Base-by-base conservation (phyloP, 2,329 filamentous ascomycete genomes). In the Periconia macrospinosa region DNA sequence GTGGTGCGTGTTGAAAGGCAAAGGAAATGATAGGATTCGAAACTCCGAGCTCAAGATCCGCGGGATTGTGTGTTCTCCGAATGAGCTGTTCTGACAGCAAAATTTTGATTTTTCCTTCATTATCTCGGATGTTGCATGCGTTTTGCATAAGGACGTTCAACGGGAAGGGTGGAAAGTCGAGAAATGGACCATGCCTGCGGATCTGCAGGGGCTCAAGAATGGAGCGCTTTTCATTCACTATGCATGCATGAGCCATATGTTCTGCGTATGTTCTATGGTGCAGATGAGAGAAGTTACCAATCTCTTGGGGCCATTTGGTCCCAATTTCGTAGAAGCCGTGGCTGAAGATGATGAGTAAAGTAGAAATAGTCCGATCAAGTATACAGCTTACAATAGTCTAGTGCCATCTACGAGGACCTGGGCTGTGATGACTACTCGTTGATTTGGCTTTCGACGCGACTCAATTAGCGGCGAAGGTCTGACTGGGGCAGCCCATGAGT, bases 1-100 rank as follows among this genome's bases (percentile, higher is more conserved):
- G 75, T 1, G 91, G 91, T 33, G 89, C 91, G 77, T 94, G 90
- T 66, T 94, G 90, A 64, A 95, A 96, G 1, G 91, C 87, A 72
- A 96, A 94, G 14, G 83, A 83, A 20, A 92, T 83, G 43, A 91
- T 74, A 63, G 92, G 90, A 66, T 87, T 89, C 57, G 89, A 77
- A 41, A 85, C 79, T 62, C 90, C 86, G 59, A 89, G 84, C 9
- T 66, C 60, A 1, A 61, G 20, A 8, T 63, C 60, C 6, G 65
- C 63, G 30, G 60, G 57, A 35, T 55, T 53, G 19, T 37, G 42
- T 2, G 54, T 52, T 40, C 61, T 68, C 40, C 63, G 58, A 53
- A 91, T 86, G 0, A 89, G 87, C 67, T 93, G 90, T 45, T 73
- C 71, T 27, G 88, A 86, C 53, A 96, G 82, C 50, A 92, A 72